Evolutionary conservation across 2,329 filamentous ascomycete species (phyloP), one percentile per base, ranked within the genome.

Genomic region (Coniochaeta sp.): DNA sequence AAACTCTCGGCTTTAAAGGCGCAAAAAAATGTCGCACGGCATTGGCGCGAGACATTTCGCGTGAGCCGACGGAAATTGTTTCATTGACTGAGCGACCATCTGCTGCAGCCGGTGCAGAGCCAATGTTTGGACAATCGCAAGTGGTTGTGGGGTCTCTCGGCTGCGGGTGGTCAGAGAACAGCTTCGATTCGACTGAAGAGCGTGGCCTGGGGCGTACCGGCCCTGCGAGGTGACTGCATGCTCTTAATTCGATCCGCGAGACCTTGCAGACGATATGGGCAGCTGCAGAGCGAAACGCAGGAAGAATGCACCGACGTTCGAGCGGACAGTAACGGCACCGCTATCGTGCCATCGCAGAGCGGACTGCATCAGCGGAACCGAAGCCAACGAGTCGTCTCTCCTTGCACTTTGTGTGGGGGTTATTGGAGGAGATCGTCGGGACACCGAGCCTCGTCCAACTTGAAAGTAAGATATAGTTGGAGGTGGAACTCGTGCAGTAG

Each of bases 1-100:
- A 26, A 36, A 14, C 24, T 26, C 57, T 50, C 40, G 47, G 24
- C 47, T 52, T 11, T 28, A 52, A 16, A 4, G 47, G 47, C 47
- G 47, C 26, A 38, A 28, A 38, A 28, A 56, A 22, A 26, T 14
- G 31, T 56, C 54, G 54, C 54, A 56, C 34, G 54, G 54, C 54
- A 56, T 52, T 59, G 58, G 43, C 47, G 33, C 58, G 31, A 57
- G 59, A 56, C 52, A 60, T 60, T 40, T 61, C 60, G 60, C 60
- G 60, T 57, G 60, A 61, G 60, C 60, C 60, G 60, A 61, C 47
- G 19, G 47, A 59, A 61, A 61, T 33, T 61, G 36, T 61, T 40
- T 58, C 33, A 58, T 61, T 61, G 47, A 52, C 24, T 38, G 54
- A 38, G 7, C 3, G 17, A 5, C 17, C 31, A 8, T 56, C 17